Evolutionary conservation across 2,329 filamentous ascomycete genomes (phyloP).

Genomic region (Hypoxylon rubiginosum): DNA sequence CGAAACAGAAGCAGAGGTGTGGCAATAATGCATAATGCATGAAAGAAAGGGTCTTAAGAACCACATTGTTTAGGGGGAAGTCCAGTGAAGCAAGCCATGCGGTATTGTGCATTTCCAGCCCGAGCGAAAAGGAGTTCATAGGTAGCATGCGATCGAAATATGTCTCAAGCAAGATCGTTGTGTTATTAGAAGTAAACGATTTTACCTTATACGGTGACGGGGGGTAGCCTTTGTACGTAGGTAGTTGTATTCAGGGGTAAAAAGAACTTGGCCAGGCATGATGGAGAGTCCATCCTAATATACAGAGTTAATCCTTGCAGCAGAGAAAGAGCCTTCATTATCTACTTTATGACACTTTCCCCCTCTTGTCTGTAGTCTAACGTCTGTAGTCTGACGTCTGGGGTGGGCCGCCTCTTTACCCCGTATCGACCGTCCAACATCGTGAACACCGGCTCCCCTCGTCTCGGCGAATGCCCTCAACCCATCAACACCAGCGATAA

Average conservation of each 20-base stretch:
- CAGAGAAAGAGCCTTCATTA: constrained; percentile 5
- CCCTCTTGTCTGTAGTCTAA: neutral
- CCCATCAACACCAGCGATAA: neutral
- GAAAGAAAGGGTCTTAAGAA: constrained; percentile 14
- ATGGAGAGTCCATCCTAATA: constrained; percentile 19
- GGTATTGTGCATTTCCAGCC: constrained; percentile 41
- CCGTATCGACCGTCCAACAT: neutral
- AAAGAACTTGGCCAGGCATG: constrained; percentile 7
- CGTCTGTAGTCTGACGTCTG: too few species aligned
- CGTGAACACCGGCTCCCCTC: neutral
- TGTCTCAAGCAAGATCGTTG: constrained; percentile 32
- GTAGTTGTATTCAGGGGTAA: constrained; percentile 14
- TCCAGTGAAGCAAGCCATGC: constrained; percentile 29
- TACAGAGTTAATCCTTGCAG: constrained; percentile 16
- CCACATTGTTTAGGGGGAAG: constrained; percentile 26
- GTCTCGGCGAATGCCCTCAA: neutral
- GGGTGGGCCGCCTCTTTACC: neutral
- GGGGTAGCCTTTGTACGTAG: constrained; percentile 33
- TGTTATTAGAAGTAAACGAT: constrained; percentile 33
- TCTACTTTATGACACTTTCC: constrained; percentile 9
- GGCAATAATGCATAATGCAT: constrained; percentile 29
- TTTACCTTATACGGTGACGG: constrained; percentile 19
- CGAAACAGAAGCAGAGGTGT: constrained; percentile 15
- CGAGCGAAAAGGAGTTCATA: constrained; percentile 41
- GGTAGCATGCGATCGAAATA: constrained; percentile 38